Evolutionary conservation across 73 alveolate species (phyloP), one percentile per base, ranked within the genome.

Genomic region (Tetrahymena thermophila): DNA sequence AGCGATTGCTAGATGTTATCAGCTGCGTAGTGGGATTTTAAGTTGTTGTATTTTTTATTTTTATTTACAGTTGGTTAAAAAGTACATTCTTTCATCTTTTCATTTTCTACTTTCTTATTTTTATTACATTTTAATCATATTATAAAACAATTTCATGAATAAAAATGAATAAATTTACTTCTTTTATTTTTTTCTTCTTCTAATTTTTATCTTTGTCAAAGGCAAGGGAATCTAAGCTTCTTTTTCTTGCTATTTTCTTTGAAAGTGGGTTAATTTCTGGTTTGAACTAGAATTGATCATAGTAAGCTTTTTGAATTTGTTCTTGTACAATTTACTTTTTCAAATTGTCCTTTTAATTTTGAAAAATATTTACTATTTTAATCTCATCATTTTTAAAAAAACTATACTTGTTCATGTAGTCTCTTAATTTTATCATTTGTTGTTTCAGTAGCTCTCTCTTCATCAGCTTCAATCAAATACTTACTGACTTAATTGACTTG

Each of bases 261-360:
- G 97, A 95, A 35, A 95, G 93, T 7, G 23, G 83, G 35, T 95
- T 95, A 0, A 95, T 95, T 43, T 95, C 71, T 16, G 97, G 97
- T 55, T 95, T 95, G 85, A 50, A 95, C 8, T 94, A 50, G 50
- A 50, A 95, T 93, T 95, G n/a, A 34, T 95, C 38, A 89, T 95
- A 95, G 56, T 95, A 95, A 35, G 95, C 97, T 85, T 95, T 55
- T 34, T 85, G n/a, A 34, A 95, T 89, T 35, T 95, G 34, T 31
- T 95, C 95, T 95, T 95, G 55, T 8, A 95, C 44, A 35, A 95
- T 95, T 56, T 57, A 34, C 85, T 95, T 95, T 95, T 95, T 95
- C 38, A 85, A 93, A 85, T 89, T 85, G 89, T 95, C 97, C 84
- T 71, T 85, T 55, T 50, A 43, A 1, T 10, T 43, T 89, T 89